Evolutionary conservation across 2,329 filamentous ascomycete genomes (phyloP).

Genomic region (Aspergillus pseudoterreus): DNA sequence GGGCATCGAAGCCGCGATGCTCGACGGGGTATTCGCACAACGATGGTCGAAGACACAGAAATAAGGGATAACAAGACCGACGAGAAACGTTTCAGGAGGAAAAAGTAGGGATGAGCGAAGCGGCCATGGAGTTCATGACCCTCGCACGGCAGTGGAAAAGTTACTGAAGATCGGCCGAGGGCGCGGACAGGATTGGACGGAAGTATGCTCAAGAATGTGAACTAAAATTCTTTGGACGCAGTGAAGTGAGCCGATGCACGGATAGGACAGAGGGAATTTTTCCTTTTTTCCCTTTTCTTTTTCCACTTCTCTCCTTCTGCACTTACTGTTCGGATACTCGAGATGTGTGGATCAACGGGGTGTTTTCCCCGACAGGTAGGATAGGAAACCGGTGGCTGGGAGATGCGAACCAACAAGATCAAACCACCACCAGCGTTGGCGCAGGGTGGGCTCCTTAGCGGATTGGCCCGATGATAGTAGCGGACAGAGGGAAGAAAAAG

Average conservation of each 20-base stretch:
- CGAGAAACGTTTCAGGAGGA: slow-evolving; percentile 2
- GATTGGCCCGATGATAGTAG: background rate
- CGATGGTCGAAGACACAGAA: background rate
- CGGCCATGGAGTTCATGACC: slow-evolving; percentile 16
- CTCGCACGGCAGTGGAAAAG: slow-evolving; percentile 12
- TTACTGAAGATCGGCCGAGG: slow-evolving; percentile 13
- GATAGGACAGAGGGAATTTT: background rate
- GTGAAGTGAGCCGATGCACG: slow-evolving; percentile 6
- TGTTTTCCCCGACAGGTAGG: slow-evolving; percentile 5
- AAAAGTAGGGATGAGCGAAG: slow-evolving; percentile 12
- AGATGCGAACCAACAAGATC: slow-evolving; percentile 11
- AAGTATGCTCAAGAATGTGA: slow-evolving; percentile 17
- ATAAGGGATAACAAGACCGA: background rate
- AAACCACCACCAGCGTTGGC: background rate
- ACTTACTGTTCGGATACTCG: background rate
- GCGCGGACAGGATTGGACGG: slow-evolving; percentile 13
- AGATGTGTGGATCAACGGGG: slow-evolving; percentile 11
- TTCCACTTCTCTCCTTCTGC: background rate
- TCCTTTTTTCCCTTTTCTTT: background rate
- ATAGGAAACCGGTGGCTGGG: slow-evolving; percentile 23
- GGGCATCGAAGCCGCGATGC: background rate
- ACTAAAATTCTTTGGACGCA: slow-evolving; percentile 11
- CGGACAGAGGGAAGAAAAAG: slow-evolving; percentile 1
- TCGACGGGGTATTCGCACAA: too few relatives aligned
- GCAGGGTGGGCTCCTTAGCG: background rate